Percentiles rank a stretch among this genome's conserved stretches.
Evolutionary conservation across 1,284 basidiomycete genomes (phyloP).

Genomic region (Trametes versicolor): DNA sequence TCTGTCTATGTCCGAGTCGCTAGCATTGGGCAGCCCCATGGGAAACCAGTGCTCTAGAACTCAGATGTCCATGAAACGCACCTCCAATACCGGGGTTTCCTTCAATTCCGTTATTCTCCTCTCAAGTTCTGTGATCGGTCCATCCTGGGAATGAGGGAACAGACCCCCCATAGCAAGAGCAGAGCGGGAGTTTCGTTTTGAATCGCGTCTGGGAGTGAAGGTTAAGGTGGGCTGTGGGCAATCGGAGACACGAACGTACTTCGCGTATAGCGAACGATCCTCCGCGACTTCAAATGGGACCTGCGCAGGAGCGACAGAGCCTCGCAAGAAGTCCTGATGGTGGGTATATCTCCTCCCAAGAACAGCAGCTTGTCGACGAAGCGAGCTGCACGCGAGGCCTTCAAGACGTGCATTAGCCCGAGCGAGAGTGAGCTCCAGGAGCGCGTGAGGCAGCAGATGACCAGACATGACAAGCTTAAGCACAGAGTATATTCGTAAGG

Average conservation of each 20-base stretch:
- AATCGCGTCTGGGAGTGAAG: constrained; percentile 17
- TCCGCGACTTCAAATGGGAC: background rate
- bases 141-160: constrained; percentile 20
- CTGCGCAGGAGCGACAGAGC: constrained; percentile 2
- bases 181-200: constrained; percentile 6
- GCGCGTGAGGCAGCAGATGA: constrained; percentile 32
- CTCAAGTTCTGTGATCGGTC: constrained; percentile 34
- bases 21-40: too few species aligned
- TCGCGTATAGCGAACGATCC: constrained; percentile 29
- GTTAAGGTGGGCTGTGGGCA: background rate
- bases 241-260: constrained; percentile 14
- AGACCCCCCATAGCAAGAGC: constrained; percentile 7
- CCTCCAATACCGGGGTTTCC: constrained; percentile 30
- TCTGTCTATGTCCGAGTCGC: too few species aligned
- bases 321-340: constrained; percentile 11
- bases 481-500: background rate
- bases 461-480: constrained; percentile 28
- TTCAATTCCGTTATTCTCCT: constrained; percentile 36
- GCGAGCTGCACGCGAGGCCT: constrained; percentile 7
- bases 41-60: background rate
- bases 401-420: constrained; percentile 33
- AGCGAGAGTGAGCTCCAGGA: constrained; percentile 36
- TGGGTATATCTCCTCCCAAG: constrained; percentile 18
- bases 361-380: constrained; percentile 1
- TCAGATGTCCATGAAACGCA: constrained; percentile 8